Percentiles rank a stretch among this genome's conserved stretches.
Conservation (phyloP, 345 rosid species). For the Ailanthus altissimus region DNA sequence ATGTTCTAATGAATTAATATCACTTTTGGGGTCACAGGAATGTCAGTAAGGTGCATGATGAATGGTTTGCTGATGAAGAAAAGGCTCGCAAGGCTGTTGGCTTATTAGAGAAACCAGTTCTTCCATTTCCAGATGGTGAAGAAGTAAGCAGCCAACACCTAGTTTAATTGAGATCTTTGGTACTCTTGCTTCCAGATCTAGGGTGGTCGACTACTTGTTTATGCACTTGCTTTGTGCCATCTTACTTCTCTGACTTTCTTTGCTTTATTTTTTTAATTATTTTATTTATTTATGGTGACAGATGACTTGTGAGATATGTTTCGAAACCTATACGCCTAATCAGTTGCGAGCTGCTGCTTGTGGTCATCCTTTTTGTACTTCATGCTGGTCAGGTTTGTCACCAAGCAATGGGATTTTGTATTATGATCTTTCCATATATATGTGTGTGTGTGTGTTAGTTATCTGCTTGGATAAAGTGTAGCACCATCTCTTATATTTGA, state of each 20-base stretch:
- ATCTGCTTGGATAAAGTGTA: too few species aligned
- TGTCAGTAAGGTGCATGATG: constrained; percentile 77
- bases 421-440: background rate
- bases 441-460: too few species aligned
- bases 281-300: constrained; percentile 28
- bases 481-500: background rate
- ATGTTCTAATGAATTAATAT: constrained; percentile 9
- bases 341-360: constrained; percentile 62
- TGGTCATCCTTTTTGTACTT: constrained; percentile 74
- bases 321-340: constrained; percentile 47
- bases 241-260: constrained; percentile 10
- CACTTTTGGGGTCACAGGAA: constrained; percentile 48
- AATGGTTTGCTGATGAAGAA: constrained; percentile 90
- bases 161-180: background rate
- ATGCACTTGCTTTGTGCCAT: background rate
- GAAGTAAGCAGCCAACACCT: constrained; percentile 42
- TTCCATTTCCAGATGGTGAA: constrained; percentile 40
- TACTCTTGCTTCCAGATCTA: background rate
- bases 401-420: background rate
- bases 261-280: background rate
- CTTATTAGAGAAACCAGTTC: constrained; percentile 54
- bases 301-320: constrained; percentile 80
- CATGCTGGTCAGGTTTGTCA: constrained; percentile 77
- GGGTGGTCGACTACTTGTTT: background rate
- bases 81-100: constrained; percentile 73